A percentile compares a stretch with the other conserved stretches of the same genome.
These are phyloP conservation scores for Apophysomyces variabilis DNA, from an alignment of 371 early-diverging fungal genomes.

Conservation along the genomic window DNA sequence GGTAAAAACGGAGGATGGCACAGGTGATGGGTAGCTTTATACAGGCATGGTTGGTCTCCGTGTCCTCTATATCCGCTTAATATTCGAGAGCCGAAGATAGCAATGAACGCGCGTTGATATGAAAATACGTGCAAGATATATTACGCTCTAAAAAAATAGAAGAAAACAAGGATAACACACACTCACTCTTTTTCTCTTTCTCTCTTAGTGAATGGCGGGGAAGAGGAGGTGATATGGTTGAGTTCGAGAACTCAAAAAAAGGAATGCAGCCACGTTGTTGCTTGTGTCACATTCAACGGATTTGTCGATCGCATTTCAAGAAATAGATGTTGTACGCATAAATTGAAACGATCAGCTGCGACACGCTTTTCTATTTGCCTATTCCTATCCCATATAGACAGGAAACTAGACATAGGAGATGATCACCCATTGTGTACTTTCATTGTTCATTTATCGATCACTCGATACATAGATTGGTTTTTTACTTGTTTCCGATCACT, in stretches of 20 bases:
- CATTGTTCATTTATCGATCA: too few relatives aligned
- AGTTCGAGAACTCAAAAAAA: slow-evolving; percentile 1
- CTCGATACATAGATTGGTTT: too few relatives aligned
- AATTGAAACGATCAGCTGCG: slow-evolving; percentile 4
- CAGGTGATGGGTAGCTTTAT: slow-evolving; percentile 3
- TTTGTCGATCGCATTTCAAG: slow-evolving; percentile 2
- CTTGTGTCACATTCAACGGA: slow-evolving; percentile 4
- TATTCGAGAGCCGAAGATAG: neutral
- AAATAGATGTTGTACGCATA: neutral
- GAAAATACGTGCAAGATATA: neutral
- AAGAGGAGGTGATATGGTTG: neutral
- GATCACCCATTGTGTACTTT: neutral
- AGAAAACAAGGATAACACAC: neutral
- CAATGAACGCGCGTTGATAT: neutral
- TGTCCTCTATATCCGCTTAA: neutral
- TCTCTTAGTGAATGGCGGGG: neutral
- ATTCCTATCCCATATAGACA: neutral
- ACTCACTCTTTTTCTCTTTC: too few relatives aligned
- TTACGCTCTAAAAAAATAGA: neutral
- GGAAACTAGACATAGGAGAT: too few relatives aligned
- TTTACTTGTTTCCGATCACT: neutral
- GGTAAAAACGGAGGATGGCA: slow-evolving; percentile 2
- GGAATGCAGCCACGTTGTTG: slow-evolving; percentile 11
- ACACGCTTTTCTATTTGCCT: neutral
- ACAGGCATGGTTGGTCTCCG: neutral